Evolutionary conservation across 768 basidiomycete species (phyloP).

Genomic region (Hypholoma sublateritium): DNA sequence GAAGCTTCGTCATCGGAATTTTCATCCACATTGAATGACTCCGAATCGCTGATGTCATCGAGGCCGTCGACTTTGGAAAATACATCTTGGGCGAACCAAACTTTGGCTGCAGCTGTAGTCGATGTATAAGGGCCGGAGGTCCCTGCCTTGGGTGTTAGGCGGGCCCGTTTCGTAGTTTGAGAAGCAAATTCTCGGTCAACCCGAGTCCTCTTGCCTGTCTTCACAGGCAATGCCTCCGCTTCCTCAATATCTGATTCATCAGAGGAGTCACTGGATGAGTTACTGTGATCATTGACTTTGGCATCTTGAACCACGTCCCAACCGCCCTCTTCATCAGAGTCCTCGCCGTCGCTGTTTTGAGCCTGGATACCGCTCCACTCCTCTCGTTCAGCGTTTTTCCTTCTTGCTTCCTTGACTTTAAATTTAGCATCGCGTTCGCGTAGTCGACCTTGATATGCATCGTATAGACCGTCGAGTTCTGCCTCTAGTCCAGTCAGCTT

Average conservation of each 20-base stretch:
- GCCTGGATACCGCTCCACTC: slow-evolving; percentile 78
- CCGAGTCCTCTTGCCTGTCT: slow-evolving; percentile 47
- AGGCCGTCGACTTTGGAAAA: slow-evolving; percentile 67
- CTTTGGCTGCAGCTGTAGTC: slow-evolving; percentile 55
- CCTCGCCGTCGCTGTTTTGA: slow-evolving; percentile 35
- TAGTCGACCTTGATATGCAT: slow-evolving; percentile 78
- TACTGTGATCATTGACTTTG: slow-evolving; percentile 48
- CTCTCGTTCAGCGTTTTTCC: slow-evolving; percentile 70
- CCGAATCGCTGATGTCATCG: slow-evolving; percentile 33
- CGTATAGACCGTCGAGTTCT: slow-evolving; percentile 89
- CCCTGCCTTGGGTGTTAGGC: slow-evolving; percentile 50
- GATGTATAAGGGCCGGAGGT: slow-evolving; percentile 28
- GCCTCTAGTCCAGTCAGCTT: slow-evolving; percentile 68
- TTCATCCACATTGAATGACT: slow-evolving; percentile 23
- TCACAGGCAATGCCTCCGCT: slow-evolving; percentile 6
- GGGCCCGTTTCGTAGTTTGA: slow-evolving; percentile 47
- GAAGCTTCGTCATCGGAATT: slow-evolving; percentile 22
- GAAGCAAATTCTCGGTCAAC: slow-evolving; percentile 14
- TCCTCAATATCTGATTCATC: slow-evolving; percentile 43
- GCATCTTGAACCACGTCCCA: slow-evolving; percentile 66
- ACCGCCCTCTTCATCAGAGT: slow-evolving; percentile 57
- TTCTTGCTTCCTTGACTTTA: slow-evolving; percentile 76
- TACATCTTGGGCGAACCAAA: slow-evolving; percentile 97
- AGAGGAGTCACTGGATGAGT: slow-evolving; percentile 53
- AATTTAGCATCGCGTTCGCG: slow-evolving; percentile 86